These are phyloP conservation scores for Cucumis melo DNA, from an alignment of 306 rosid species.

Conservation along the genomic window DNA sequence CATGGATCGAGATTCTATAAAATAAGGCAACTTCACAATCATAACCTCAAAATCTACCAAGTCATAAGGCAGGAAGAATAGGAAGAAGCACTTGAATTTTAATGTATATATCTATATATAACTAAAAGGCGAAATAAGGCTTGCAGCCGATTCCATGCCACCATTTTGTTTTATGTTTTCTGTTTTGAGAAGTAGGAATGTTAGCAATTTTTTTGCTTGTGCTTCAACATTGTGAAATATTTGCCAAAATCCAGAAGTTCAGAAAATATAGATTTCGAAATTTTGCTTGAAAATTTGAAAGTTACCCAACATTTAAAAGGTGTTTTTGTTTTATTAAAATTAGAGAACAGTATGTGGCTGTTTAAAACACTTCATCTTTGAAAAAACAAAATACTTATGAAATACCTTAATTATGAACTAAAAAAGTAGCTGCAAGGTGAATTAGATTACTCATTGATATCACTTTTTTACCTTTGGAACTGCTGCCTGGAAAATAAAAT, in stretches of 20 bases:
- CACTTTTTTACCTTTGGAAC: constrained; percentile 78
- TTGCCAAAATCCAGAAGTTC: neutral
- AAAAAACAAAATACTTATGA: neutral
- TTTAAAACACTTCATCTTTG: neutral
- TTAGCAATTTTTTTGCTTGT: neutral
- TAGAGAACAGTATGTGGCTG: neutral
- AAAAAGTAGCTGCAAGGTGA: neutral
- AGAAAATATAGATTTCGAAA: neutral
- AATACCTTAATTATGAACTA: neutral
- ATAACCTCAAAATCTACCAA: neutral
- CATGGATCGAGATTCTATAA: neutral
- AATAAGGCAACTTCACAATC: neutral
- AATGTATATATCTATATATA: neutral
- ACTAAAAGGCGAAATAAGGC: neutral
- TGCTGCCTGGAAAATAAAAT: constrained; percentile 95
- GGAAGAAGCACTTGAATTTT: neutral
- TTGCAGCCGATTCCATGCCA: neutral
- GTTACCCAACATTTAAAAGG: neutral
- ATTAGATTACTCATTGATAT: neutral
- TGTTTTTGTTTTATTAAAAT: neutral
- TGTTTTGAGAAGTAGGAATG: neutral
- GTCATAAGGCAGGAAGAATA: neutral
- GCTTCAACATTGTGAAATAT: neutral
- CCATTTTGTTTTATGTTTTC: neutral
- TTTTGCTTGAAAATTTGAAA: neutral